Evolutionary conservation across 208 protist genomes (phyloP).

Genomic region (Wallacemonas sp.): DNA sequence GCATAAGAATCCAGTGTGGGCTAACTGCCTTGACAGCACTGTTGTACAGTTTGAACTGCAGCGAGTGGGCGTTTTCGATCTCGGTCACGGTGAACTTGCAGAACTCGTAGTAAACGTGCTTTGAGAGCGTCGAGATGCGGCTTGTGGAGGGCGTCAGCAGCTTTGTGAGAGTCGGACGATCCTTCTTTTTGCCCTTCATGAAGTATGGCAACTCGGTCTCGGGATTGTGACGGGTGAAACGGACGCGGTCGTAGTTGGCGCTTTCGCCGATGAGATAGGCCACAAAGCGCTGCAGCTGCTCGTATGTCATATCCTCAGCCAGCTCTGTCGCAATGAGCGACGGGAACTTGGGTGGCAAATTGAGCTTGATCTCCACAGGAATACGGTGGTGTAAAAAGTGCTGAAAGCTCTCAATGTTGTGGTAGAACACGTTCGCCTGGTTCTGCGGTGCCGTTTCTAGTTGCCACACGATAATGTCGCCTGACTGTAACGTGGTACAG

Average conservation of each 20-base stretch:
- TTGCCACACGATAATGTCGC: conserved; percentile 78
- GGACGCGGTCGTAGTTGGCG: conserved; percentile 77
- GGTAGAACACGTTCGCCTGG: conserved; percentile 73
- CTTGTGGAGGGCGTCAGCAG: conserved; percentile 68
- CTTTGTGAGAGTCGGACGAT: conserved; percentile 62
- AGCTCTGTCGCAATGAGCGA: conserved; percentile 68
- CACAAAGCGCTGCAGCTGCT: conserved; percentile 88
- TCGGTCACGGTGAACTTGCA: conserved; percentile 88
- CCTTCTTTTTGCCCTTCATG: conserved; percentile 80
- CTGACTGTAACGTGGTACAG: conserved; percentile 49
- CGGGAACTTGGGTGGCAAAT: conserved; percentile 63
- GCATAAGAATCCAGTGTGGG: conserved; percentile 83
- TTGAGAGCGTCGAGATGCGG: conserved; percentile 41
- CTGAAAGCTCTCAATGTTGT: conserved; percentile 77
- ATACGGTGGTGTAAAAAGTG: conserved; percentile 72
- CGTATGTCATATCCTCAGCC: conserved; percentile 84
- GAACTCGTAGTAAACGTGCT: conserved; percentile 85
- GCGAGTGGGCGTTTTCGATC: conserved; percentile 78
- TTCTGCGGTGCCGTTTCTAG: conserved; percentile 43
- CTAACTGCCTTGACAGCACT: conserved; percentile 69
- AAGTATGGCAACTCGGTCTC: conserved; percentile 85
- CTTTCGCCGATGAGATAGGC: conserved; percentile 66
- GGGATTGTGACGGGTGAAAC: conserved; percentile 87
- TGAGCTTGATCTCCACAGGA: conserved; percentile 75
- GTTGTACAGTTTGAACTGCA: conserved; percentile 86